Base-by-base conservation (phyloP, 2,329 filamentous ascomycete species). In the Sclerotinia minor region DNA sequence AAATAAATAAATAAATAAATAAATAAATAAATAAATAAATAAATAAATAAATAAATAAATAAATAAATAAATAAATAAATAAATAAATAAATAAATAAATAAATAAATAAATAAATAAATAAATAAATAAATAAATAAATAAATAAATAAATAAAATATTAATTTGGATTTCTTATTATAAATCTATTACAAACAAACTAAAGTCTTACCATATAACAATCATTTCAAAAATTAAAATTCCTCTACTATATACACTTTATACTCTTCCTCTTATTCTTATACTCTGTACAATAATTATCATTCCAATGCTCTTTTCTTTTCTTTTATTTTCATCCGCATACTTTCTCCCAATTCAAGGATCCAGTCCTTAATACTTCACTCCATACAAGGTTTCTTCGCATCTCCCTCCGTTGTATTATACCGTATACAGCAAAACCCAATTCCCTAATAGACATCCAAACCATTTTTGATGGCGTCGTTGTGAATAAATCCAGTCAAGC, bases 371-470 rank as follows among this genome's bases (percentile, higher is more conserved):
- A 35, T 24, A 49, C 17, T 24, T 32, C 49, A 60, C 44, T 49
- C 58, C 44, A 35, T 49, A 60, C 26, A 60, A 35, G 44, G 24
- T 8, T 24, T 19, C 4, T 29, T 5, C 26, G 21, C 29, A 13
- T 21, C 57, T 60, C 47, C 44, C 15, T 13, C 13, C 15, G 58
- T 35, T 1, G 5, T 19, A 24, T 17, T 24, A 7, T 15, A 38
- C 49, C 32, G 29, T 26, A 35, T 11, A 49, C 26, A 60, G 13
- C 21, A 24, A 45, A 47, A 24, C 58, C 13, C 24, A 49, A 49
- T 35, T 35, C 13, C 21, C 21, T 35, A 60, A 35, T 44, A 49
- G 21, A 60, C 47, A 60, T 60, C 44, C 44, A 60, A 60, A 32
- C 21, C 13, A 9, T 24, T 24, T 60, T 60, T 24, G 26, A 49